Conservation (phyloP, 2,329 filamentous ascomycete species). For the Botrytis pseudocinerea region DNA sequence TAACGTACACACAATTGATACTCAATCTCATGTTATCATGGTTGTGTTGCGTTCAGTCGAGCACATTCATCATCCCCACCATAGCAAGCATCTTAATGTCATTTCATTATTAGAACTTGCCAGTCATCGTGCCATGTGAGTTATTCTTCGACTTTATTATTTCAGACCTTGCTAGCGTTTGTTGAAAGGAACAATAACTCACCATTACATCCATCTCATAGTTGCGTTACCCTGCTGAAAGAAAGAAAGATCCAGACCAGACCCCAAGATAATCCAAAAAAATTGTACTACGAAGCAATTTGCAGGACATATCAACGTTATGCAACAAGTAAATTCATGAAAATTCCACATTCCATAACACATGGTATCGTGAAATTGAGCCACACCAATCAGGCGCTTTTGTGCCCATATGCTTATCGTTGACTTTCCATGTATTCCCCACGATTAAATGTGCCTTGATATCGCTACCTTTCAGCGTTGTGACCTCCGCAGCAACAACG, state of each 20-base stretch:
- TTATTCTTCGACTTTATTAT: neutral
- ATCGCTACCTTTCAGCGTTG: slow-evolving; percentile 8
- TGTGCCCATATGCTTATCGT: slow-evolving; percentile 4
- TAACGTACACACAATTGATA: neutral
- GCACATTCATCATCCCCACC: neutral
- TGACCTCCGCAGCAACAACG: slow-evolving; percentile 1
- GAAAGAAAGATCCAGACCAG: neutral
- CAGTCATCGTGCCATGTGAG: neutral
- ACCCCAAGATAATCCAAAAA: neutral
- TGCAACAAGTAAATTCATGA: neutral
- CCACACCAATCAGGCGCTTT: neutral
- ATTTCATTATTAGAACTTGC: neutral
- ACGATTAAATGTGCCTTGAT: slow-evolving; percentile 1
- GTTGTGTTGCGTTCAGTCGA: neutral
- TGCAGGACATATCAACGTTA: neutral
- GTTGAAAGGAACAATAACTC: neutral
- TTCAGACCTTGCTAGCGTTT: neutral
- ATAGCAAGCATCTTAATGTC: neutral
- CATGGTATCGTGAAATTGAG: neutral
- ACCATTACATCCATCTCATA: neutral
- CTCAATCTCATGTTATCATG: neutral
- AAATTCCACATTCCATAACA: slow-evolving; percentile 16
- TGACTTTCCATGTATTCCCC: slow-evolving; percentile 6
- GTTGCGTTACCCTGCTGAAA: neutral
- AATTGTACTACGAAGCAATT: neutral